Evolutionary conservation across 495 filamentous ascomycete genomes (phyloP).

Genomic region (Penicillium alfredii): DNA sequence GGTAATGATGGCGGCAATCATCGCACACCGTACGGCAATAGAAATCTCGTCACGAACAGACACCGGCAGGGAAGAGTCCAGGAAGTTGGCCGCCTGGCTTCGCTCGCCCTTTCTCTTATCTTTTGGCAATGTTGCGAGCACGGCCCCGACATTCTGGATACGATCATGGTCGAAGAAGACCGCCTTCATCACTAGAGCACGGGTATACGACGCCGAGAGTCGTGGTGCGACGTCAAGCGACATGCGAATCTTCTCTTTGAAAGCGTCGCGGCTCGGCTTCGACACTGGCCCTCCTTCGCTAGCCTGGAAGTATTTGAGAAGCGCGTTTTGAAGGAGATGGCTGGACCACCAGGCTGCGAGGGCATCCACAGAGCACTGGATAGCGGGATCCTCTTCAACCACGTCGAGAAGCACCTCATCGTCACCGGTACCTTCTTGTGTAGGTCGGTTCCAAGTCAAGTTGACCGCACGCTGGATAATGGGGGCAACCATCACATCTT

Average conservation of each 20-base stretch:
- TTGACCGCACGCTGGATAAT: conserved; percentile 87
- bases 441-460: conserved; percentile 80
- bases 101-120: conserved; percentile 30
- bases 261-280: conserved; percentile 35
- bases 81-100: conserved; percentile 33
- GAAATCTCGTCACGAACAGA: conserved; percentile 57
- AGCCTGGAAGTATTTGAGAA: conserved; percentile 55
- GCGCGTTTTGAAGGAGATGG: conserved; percentile 62
- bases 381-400: conserved; percentile 80
- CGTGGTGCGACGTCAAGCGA: conserved; percentile 73
- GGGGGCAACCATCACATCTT: conserved; percentile 67
- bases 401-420: conserved; percentile 69
- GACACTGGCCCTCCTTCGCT: conserved; percentile 37
- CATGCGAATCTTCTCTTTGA: conserved; percentile 56
- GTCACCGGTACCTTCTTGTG: conserved; percentile 54
- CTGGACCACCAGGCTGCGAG: conserved; percentile 88
- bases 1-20: conserved; percentile 64
- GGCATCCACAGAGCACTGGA: conserved; percentile 82
- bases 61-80: conserved; percentile 43
- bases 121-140: conserved; percentile 44
- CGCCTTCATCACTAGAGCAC: conserved; percentile 66
- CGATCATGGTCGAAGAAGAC: conserved; percentile 43
- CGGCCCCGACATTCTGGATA: conserved; percentile 41
- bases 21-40: conserved; percentile 72
- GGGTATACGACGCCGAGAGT: conserved; percentile 65